Evolutionary conservation across 129 eudicot species (phyloP), one percentile per base, ranked within the genome.

Genomic region (Scalesia atractyloides): DNA sequence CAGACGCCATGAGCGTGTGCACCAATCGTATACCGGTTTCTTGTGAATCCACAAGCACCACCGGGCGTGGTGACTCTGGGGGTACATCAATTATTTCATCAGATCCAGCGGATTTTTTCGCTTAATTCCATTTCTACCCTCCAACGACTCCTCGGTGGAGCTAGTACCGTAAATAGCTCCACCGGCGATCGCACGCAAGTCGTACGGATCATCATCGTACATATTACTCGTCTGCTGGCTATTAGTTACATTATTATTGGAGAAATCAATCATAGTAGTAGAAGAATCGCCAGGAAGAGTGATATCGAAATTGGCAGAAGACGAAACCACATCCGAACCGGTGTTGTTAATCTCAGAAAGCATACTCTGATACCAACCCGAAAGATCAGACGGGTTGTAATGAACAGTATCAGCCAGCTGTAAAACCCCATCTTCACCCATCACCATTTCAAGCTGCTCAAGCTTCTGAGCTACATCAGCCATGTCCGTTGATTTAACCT

Each of bases 1-100:
- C 92, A 36, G 93, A 89, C 1, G 96, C 97, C 86, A 91, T 86
- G 49, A 91, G 30, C 17, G 92, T 88, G 62, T 91, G 97, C 0
- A 91, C 97, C 7, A 91, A 83, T 9, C 96, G 74, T 1, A 91
- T 82, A 11, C 97, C 97, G 0, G 90, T 65, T 30, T 91, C 97
- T 53, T 91, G 97, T 7, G 96, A 82, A 66, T 91, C 96, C 7
- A 91, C 97, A 3, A 89, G 80, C 43, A 91, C 90, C 70, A 88
- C 75, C 15, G 91, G 91, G 11, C 81, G 84, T 11, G 89, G 65
- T 3, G 85, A 73, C 56, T 79, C 78, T 5, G 73, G 61, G 19
- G 72, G 59, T 22, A 17, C 66, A 13, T 44, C 76, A 11, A 49
- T 50, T 4, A 14, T 41, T 10, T 82, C 86, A 69, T 82, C 86